Evolutionary conservation across 2,329 filamentous ascomycete genomes (phyloP), one percentile per base, ranked within the genome.

Genomic region (Aspergillus uvarum): DNA sequence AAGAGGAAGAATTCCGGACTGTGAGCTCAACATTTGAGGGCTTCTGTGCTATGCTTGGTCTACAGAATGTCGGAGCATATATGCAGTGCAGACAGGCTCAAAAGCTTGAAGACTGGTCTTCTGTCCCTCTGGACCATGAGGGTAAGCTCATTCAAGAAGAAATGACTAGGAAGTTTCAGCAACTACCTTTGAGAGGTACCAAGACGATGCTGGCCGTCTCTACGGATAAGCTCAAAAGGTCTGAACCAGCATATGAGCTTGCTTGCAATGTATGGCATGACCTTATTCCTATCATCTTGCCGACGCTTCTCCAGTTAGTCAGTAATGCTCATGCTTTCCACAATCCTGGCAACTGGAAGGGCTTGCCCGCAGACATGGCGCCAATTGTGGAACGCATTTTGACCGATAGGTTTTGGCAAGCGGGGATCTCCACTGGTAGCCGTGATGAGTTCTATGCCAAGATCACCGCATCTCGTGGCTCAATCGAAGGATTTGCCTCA

Each of bases 401-500:
- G 22, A 96, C 92, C 14, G 95, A 99, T 76, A 85, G 95, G 24
- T 99, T 99, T 74, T 99, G 95, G 95, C 95, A 99, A 80, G 92
- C 93, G 6, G 95, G 95, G 10, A 99, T 99, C 54, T 98, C 95
- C 0, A 90, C 89, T 63, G 95, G 96, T 26, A 98, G 91, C 68
- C 92, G 95, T 73, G 95, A 98, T 63, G 94, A 98, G 60, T 99
- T 99, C 73, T 98, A 97, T 75, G 90, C 92, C 32, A 87, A 91
- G 47, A 94, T 99, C 2, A 87, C 92, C 58, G 90, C 92, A 32
- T 96, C 95, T 58, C 96, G 92, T 76, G 85, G 85, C 47, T 96
- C 92, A 0, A 86, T 96, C 59, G 95, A 99, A 76, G 95, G 95
- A 0, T 90, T 99, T 63, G 94, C 93, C 5, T 98, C 94, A 1